phyloP scores from a whole-genome alignment of 257 asterid species.

The Lavandula angustifolia region DNA sequence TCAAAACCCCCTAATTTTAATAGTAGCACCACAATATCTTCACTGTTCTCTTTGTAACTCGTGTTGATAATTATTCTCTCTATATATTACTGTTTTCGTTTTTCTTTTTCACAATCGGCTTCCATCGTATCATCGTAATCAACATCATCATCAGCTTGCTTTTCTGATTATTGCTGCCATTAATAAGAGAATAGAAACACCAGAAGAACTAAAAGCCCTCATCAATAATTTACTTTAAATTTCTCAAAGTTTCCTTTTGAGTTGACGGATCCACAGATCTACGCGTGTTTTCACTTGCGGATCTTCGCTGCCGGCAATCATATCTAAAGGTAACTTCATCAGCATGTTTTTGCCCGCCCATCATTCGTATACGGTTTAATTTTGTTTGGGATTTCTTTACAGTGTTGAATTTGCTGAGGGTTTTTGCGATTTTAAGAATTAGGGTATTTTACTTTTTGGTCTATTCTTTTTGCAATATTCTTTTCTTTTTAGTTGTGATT shows the following conservation, averaged over 20 bases:
- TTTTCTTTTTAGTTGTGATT: conserved; percentile 30
- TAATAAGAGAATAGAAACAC: conserved; percentile 23
- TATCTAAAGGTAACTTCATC: conserved; percentile 45
- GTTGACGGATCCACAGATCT: conserved; percentile 74
- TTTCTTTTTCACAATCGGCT: conserved; percentile 20
- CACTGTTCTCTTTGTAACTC: not conserved
- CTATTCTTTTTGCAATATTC: conserved; percentile 22
- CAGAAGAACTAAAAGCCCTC: conserved; percentile 26
- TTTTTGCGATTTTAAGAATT: conserved; percentile 37
- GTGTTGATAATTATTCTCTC: not conserved
- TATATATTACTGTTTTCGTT: not conserved
- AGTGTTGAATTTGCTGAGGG: conserved; percentile 33
- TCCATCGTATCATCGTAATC: conserved; percentile 37
- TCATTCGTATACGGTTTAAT: not conserved
- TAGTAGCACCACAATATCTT: conserved; percentile 24
- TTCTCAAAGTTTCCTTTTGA: conserved; percentile 30
- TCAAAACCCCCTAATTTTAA: conserved; percentile 35
- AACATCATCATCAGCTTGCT: conserved; percentile 28
- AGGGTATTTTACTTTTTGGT: conserved; percentile 24
- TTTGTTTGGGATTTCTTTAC: conserved; percentile 9
- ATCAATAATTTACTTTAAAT: conserved; percentile 4
- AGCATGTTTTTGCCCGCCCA: conserved; percentile 10
- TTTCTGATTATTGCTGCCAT: conserved; percentile 33
- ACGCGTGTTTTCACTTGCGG: conserved; percentile 50
- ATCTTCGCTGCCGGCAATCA: conserved; percentile 43